Evolutionary conservation across 2,329 filamentous ascomycete species (phyloP).

Genomic region (Dactylellina parvicollis): DNA sequence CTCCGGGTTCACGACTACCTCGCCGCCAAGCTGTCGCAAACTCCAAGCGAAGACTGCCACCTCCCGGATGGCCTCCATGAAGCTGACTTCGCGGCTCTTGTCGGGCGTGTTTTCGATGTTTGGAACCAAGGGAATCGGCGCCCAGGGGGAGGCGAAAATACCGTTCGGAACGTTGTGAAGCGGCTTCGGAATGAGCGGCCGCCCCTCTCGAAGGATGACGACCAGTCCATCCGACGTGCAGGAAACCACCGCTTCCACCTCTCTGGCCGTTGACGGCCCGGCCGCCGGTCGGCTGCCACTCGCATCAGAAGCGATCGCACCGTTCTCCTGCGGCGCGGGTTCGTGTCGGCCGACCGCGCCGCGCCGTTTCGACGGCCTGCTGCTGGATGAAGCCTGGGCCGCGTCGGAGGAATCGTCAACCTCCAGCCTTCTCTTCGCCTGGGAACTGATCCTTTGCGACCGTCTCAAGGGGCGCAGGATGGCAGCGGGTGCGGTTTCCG

Average conservation of each 20-base stretch:
- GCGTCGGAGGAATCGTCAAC: constrained; percentile 64
- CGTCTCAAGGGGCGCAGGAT: constrained; percentile 60
- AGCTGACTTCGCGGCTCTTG: constrained; percentile 69
- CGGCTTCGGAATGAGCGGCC: constrained; percentile 73
- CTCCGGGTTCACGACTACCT: constrained; percentile 19
- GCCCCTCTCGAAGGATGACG: constrained; percentile 78
- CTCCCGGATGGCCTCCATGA: constrained; percentile 83
- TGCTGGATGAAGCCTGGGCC: constrained; percentile 59
- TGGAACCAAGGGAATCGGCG: constrained; percentile 63
- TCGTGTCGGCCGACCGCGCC: constrained; percentile 42
- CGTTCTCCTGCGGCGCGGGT: constrained; percentile 59
- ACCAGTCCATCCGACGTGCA: constrained; percentile 89
- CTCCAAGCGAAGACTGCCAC: constrained; percentile 91
- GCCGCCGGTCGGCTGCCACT: constrained; percentile 63
- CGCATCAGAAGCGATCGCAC: too few relatives aligned
- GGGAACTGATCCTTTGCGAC: constrained; percentile 63
- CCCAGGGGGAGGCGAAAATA: constrained; percentile 84
- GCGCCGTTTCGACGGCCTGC: constrained; percentile 63
- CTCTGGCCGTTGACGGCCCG: constrained; percentile 63
- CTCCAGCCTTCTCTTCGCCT: constrained; percentile 63
- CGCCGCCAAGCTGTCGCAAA: constrained; percentile 61
- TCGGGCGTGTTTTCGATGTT: constrained; percentile 63
- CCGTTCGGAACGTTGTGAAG: constrained; percentile 70
- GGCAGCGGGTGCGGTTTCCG: constrained; percentile 56
- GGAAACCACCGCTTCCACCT: constrained; percentile 89